phyloP scores from a whole-genome alignment of 371 early-diverging fungal species.

The Choanephora cucurbitarum region DNA sequence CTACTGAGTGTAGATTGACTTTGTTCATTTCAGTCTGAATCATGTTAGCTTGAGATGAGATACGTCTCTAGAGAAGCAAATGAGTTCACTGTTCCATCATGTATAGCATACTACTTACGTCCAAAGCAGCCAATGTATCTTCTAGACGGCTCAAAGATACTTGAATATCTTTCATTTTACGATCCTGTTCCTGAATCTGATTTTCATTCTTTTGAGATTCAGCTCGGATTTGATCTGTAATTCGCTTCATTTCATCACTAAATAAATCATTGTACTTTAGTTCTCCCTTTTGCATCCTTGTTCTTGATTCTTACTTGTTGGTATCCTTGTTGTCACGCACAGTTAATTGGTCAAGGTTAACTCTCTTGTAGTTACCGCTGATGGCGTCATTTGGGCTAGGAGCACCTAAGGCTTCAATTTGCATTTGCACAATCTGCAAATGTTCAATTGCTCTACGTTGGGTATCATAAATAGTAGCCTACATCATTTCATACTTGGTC shows the following conservation, averaged over 20 bases:
- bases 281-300: background rate
- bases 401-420: slow-evolving; percentile 60
- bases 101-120: slow-evolving; percentile 26
- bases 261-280: background rate
- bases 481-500: background rate
- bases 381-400: slow-evolving; percentile 37
- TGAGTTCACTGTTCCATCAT: no score
- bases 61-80: slow-evolving; percentile 23
- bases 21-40: slow-evolving; percentile 35
- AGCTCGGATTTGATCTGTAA: slow-evolving; percentile 17
- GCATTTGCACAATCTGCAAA: slow-evolving; percentile 58
- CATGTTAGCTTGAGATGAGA: slow-evolving; percentile 28
- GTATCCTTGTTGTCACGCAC: background rate
- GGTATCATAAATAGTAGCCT: slow-evolving; percentile 59
- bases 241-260: slow-evolving; percentile 11
- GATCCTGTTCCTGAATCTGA: slow-evolving; percentile 31
- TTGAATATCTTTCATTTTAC: slow-evolving; percentile 30
- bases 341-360: background rate
- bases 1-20: slow-evolving; percentile 38
- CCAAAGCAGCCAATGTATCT: slow-evolving; percentile 23
- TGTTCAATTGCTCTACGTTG: slow-evolving; percentile 72
- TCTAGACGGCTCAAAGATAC: slow-evolving; percentile 29
- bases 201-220: slow-evolving; percentile 19
- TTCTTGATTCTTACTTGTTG: slow-evolving; percentile 18
- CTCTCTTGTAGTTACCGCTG: slow-evolving; percentile 27